Percentiles rank a stretch among this genome's conserved stretches.
These are phyloP conservation scores for Rhazya stricta DNA, from an alignment of 257 asterid species.

Conservation along the genomic window DNA sequence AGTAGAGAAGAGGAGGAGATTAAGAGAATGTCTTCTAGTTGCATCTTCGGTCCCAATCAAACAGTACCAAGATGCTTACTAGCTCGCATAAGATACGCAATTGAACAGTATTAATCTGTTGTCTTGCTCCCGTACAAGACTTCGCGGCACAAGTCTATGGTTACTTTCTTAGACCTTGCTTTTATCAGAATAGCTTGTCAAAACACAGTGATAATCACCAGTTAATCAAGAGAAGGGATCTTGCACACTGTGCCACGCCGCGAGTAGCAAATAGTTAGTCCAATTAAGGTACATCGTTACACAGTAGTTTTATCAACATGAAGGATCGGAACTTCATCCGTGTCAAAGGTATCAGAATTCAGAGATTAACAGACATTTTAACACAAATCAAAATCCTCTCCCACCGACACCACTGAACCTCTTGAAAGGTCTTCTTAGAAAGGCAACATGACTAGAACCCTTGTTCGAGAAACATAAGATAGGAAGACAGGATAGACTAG, in stretches of 20 bases:
- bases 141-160: no score
- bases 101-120: neutral
- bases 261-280: no score
- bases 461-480: neutral
- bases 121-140: neutral
- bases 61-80: neutral
- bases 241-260: no score
- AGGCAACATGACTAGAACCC: constrained; percentile 4
- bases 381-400: constrained; percentile 6
- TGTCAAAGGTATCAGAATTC: neutral
- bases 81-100: neutral
- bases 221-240: no score
- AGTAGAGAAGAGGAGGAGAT: no score
- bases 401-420: neutral
- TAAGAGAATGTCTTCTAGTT: no score
- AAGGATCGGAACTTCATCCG: neutral
- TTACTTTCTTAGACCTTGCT: no score
- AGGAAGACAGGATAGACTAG: neutral
- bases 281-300: neutral
- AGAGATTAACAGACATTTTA: neutral
- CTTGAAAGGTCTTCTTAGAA: neutral
- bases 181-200: no score
- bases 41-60: neutral
- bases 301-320: neutral
- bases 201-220: no score